These are phyloP conservation scores for Boletus pseudo-olivaceus DNA, from an alignment of 768 basidiomycete genomes.

Conservation along the genomic window DNA sequence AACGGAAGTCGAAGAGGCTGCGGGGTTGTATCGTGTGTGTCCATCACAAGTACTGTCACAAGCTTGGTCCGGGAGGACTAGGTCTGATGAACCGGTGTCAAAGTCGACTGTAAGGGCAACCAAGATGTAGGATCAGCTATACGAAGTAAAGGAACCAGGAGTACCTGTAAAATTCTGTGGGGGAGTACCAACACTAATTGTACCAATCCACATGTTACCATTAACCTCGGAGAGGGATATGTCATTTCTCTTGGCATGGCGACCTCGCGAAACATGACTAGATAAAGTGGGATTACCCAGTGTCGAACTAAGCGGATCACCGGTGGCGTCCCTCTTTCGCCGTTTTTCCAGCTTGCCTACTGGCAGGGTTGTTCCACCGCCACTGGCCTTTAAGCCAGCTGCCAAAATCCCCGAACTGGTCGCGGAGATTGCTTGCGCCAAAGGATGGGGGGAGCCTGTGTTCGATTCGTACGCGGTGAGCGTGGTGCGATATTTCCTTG, in stretches of 20 bases:
- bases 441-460: constrained; percentile 40
- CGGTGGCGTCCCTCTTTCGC: constrained; percentile 1
- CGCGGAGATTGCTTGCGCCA: constrained; percentile 13
- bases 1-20: constrained; percentile 31
- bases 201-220: constrained; percentile 43
- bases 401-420: not conserved
- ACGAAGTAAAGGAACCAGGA: not conserved
- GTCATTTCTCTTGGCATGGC: constrained; percentile 27
- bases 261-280: constrained; percentile 1
- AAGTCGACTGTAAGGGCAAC: constrained; percentile 41
- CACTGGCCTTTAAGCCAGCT: not conserved
- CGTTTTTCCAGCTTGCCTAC: constrained; percentile 4
- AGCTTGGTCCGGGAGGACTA: constrained; percentile 36
- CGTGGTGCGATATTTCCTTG: constrained; percentile 43
- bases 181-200: constrained; percentile 47
- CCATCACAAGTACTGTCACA: constrained; percentile 32
- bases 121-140: not conserved
- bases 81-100: constrained; percentile 52
- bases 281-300: not conserved
- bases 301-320: not conserved
- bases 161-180: constrained; percentile 40
- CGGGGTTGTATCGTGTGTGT: constrained; percentile 31
- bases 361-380: not conserved
- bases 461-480: constrained; percentile 44
- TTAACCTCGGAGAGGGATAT: constrained; percentile 36